Evolutionary conservation across 192 early-diverging fungal genomes (phyloP).

Genomic region (Backusella liffmaniae): DNA sequence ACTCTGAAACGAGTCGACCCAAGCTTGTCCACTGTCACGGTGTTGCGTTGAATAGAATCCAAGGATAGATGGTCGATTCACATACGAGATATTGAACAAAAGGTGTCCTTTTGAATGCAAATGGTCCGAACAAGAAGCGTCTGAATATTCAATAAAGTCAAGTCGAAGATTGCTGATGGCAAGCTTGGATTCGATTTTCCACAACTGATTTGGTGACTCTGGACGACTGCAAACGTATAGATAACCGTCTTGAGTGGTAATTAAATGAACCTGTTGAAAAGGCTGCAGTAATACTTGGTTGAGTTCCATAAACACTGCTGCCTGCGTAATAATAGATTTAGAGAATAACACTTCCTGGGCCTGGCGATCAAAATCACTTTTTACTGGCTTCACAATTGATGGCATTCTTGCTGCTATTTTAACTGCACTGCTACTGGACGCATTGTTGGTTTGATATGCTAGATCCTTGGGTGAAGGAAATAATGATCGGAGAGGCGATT

Average conservation of each 20-base stretch:
- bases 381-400: background rate
- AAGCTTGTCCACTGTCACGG: background rate
- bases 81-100: background rate
- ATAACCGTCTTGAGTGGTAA: background rate
- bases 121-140: background rate
- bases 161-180: background rate
- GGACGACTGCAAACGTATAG: background rate
- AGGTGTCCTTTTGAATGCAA: background rate
- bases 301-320: slow-evolving; percentile 19
- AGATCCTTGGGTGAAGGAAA: slow-evolving; percentile 29
- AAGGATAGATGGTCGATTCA: background rate
- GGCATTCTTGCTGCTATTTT: background rate
- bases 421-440: background rate
- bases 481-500: slow-evolving; percentile 43
- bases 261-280: background rate
- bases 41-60: slow-evolving; percentile 9
- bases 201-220: background rate
- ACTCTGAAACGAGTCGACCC: background rate
- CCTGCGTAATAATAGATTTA: background rate
- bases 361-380: slow-evolving; percentile 19
- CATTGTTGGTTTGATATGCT: background rate
- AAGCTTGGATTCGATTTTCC: slow-evolving; percentile 2
- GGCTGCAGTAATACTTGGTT: background rate
- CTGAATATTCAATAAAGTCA: background rate
- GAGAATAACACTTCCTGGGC: slow-evolving; percentile 12